Conservation (phyloP, 129 eudicot genomes). For the Glebionis coronaria region DNA sequence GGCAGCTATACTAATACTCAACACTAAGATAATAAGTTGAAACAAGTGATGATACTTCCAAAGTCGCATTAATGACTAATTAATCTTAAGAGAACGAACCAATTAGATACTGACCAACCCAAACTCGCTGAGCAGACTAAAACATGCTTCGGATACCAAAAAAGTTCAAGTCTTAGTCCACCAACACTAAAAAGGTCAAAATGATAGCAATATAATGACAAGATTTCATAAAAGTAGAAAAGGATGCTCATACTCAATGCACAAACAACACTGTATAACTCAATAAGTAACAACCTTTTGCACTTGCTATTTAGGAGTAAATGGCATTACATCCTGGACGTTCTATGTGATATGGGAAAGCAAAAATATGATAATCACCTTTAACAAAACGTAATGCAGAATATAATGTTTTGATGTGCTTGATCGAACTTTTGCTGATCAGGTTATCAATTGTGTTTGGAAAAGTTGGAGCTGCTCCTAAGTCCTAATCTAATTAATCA, state of each 20-base stretch:
- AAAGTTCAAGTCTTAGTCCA: neutral
- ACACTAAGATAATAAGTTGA: neutral
- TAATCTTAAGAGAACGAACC: neutral
- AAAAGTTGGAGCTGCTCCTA: no score
- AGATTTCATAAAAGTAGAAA: neutral
- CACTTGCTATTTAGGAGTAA: neutral
- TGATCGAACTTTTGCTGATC: no score
- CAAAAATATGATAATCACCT: no score
- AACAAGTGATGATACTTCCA: neutral
- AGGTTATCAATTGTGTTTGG: no score
- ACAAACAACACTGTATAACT: neutral
- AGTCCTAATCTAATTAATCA: no score
- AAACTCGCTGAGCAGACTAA: neutral
- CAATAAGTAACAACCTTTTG: neutral
- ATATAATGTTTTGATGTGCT: no score
- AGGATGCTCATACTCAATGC: conserved; percentile 3
- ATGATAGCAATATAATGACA: neutral
- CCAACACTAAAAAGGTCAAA: neutral
- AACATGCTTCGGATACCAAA: neutral
- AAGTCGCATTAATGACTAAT: neutral
- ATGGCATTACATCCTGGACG: no score
- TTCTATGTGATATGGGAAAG: no score
- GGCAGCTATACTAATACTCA: neutral
- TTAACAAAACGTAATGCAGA: no score
- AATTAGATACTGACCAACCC: neutral